phyloP scores from a whole-genome alignment of 352 stramenopile species.

The Globisporangium spinosum region DNA sequence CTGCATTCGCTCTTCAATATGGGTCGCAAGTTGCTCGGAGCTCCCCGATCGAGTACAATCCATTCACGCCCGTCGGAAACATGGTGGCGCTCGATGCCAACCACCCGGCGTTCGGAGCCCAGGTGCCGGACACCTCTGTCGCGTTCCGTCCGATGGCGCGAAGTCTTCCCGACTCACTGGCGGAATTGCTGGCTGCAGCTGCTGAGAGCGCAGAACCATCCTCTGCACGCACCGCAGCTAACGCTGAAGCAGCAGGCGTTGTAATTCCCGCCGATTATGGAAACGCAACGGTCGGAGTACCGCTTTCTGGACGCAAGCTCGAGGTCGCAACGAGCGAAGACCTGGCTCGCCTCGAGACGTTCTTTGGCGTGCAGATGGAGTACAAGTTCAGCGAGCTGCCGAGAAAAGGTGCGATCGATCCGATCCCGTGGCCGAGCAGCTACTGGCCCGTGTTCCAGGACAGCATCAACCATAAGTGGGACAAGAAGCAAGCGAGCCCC shows the following conservation, averaged over 20 bases:
- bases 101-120: slow-evolving; percentile 12
- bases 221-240: not conserved
- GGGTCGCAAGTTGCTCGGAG: not conserved
- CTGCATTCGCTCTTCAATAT: slow-evolving; percentile 4
- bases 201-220: not conserved
- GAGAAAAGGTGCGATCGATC: slow-evolving; percentile 29
- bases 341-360: slow-evolving; percentile 42
- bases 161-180: slow-evolving; percentile 14
- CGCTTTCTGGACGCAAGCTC: slow-evolving; percentile 3
- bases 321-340: slow-evolving; percentile 26
- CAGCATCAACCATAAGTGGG: slow-evolving; percentile 60
- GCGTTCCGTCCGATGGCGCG: slow-evolving; percentile 12
- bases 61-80: slow-evolving; percentile 13
- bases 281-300: not conserved
- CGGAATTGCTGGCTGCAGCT: slow-evolving; percentile 8
- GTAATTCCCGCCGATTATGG: slow-evolving; percentile 11
- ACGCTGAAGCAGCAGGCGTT: not conserved
- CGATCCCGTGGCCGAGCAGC: slow-evolving; percentile 54
- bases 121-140: not conserved
- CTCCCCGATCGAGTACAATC: slow-evolving; percentile 14
- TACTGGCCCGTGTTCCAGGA: slow-evolving; percentile 60
- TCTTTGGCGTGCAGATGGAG: slow-evolving; percentile 35
- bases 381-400: slow-evolving; percentile 39
- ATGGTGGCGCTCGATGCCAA: slow-evolving; percentile 10
- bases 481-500: slow-evolving; percentile 28